Base-by-base conservation (phyloP, 176 grass and related monocot species). In the Lolium perenne region DNA sequence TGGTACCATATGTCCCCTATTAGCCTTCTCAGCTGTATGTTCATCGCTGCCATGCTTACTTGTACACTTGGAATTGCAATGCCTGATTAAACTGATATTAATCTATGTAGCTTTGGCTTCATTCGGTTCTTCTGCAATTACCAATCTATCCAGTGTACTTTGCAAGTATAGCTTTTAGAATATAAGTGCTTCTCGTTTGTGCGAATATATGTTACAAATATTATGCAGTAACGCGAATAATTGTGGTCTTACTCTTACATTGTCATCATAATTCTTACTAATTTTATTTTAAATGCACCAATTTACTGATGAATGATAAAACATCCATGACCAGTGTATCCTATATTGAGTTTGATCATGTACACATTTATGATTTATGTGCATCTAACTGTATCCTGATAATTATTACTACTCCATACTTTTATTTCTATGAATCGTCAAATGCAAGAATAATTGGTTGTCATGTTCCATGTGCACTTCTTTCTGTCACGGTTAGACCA, bases 381-480 rank as follows among this genome's bases (percentile, higher is more conserved):
- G 67, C 17, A 70, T 40, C 38, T 43, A 41, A 10, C 5, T 43
- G 8, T 41, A 38, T 70, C 38, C 67, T 70, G 38, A n/a, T 70
- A 46, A 71, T 4, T 66, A 13, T n/a, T 71, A 71, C 17, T 35
- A 35, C 32, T 35, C 32, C 32, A 3, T 35, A 71, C 51, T 54
- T 54, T 82, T 4, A 71, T 45, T 38, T n/a, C 60, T 25, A 63
- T 2, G 60, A n/a, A 45, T 38, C 2, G 9, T 41, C 18, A 71
- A 71, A n/a, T 45, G 38, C 38, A 71, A 43, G 10, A 86, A 71
- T 43, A 72, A 22, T 74, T 76, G 60, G 76, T 70, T 61, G 16
- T 21, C 26, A 72, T 61, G 23, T 45, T 79, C 46, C 35, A 25
- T 78, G 41, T 81, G 40, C 55, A 61, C 38, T 70, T 73, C 17